Evolutionary conservation across 805 yeast genomes (phyloP), one percentile per base, ranked within the genome.

Genomic region (Hemisphaericaspora nanyangensis): DNA sequence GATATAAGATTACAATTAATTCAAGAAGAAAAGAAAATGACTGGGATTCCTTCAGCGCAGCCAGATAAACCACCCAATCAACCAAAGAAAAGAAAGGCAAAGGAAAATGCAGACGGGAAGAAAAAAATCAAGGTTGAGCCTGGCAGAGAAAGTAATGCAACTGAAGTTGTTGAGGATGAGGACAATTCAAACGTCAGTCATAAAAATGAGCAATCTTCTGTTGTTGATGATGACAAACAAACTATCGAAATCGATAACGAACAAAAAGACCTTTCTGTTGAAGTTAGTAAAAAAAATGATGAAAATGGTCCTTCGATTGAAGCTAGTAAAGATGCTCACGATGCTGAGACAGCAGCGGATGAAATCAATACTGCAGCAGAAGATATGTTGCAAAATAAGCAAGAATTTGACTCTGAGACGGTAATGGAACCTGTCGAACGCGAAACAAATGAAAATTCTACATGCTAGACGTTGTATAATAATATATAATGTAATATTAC

Each of bases 1-100:
- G 66, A 69, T 6, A 57, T 84, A 29, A 70, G 95, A 49, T 66
- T 68, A 33, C 80, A 77, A 40, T 58, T 82, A 37, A 72, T 70
- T 39, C 70, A 69, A 13, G 76, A 74, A 52, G 86, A 80, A 48
- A 74, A 61, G 56, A 64, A 63, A 37, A 58, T 68, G 66, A 48
- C 59, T 7, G 74, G 74, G 11, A 50, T 61, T 10, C 39, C 52
- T 29, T 45, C 49, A 11, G 43, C 47, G 3, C 45, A 31, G 3
- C 31, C 43, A 6, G 34, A 44, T 4, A 42, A 49, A 31, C 45
- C 56, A 15, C 40, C 42, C 26, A 38, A 36, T 17, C 45, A 44
- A 7, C 51, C 49, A 5, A 65, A 60, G 38, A 68, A 66, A 52
- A 49, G 72, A 40, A 65, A 62, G 45, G 49, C 52, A 13, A 55